These are phyloP conservation scores for Rubia tinctorum DNA, from an alignment of 305 asterid species.

Conservation along the genomic window DNA sequence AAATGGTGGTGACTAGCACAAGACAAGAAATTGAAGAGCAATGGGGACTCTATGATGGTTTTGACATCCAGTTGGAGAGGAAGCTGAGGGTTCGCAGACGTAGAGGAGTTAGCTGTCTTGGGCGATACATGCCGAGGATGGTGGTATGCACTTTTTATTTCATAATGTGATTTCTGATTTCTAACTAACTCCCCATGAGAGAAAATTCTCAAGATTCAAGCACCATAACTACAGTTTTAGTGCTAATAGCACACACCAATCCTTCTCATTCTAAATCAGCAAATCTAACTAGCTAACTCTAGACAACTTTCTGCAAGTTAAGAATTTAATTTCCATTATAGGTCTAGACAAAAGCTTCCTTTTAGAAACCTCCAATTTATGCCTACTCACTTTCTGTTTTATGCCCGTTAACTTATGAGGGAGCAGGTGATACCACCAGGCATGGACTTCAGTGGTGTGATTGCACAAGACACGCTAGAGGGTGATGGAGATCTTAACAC, in stretches of 20 bases:
- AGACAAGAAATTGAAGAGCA: conserved; percentile 70
- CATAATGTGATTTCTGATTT: neutral
- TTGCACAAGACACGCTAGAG: conserved; percentile 34
- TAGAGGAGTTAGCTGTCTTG: conserved; percentile 59
- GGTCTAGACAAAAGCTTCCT: conserved; percentile 1
- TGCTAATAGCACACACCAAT: neutral
- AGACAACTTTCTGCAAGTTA: neutral
- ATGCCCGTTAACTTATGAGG: conserved; percentile 8
- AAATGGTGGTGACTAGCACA: conserved; percentile 68
- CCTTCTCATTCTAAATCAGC: neutral
- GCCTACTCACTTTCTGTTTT: neutral
- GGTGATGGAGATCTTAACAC: conserved; percentile 59
- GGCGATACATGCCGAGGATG: conserved; percentile 73
- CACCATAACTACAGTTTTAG: neutral
- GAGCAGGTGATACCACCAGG: conserved; percentile 68
- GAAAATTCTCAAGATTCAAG: neutral
- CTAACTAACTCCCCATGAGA: neutral
- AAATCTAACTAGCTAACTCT: neutral
- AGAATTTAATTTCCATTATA: neutral
- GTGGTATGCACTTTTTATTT: conserved; percentile 35
- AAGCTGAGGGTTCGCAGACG: conserved; percentile 53
- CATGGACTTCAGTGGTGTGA: conserved; percentile 61
- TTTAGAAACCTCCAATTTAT: neutral
- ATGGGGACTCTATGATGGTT: conserved; percentile 72
- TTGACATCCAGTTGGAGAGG: conserved; percentile 58